Conservation (phyloP, 2,329 filamentous ascomycete genomes). For the Drechslerella stenobrocha region DNA sequence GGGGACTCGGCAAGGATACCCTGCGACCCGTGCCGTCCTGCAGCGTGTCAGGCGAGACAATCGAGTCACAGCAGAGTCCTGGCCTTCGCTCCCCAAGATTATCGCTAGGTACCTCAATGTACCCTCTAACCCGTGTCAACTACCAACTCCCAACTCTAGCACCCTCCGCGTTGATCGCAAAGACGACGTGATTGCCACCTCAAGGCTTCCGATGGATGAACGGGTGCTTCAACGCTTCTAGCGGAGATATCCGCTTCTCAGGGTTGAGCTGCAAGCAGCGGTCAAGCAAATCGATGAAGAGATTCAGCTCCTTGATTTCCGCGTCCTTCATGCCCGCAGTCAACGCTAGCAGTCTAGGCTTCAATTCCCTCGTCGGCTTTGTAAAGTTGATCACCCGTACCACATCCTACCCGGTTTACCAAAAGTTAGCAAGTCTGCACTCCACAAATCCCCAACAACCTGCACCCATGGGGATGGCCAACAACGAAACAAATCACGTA, state of each 20-base stretch:
- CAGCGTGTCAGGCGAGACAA: conserved; percentile 39
- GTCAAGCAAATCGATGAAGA: conserved; percentile 85
- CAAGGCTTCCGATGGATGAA: conserved; percentile 64
- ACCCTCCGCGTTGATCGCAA: neutral
- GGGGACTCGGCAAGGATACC: conserved; percentile 38
- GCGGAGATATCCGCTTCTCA: conserved; percentile 84
- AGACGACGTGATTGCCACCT: conserved; percentile 4
- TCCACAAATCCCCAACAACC: too few relatives aligned
- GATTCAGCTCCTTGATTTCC: conserved; percentile 75
- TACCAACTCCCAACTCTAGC: neutral
- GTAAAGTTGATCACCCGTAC: conserved; percentile 69
- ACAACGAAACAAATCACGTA: conserved; percentile 56
- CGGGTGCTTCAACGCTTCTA: conserved; percentile 83
- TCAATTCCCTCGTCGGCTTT: conserved; percentile 79
- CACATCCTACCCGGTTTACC: conserved; percentile 61
- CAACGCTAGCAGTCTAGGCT: conserved; percentile 74
- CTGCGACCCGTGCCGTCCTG: conserved; percentile 48
- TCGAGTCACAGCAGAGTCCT: conserved; percentile 10
- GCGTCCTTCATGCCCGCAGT: conserved; percentile 72
- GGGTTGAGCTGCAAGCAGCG: conserved; percentile 86
- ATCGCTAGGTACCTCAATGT: conserved; percentile 10
- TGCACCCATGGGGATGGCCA: too few relatives aligned
- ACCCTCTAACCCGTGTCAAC: neutral
- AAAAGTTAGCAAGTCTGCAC: conserved; percentile 19
- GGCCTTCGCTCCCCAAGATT: neutral